Conservation (phyloP, 768 basidiomycete species). For the Lyophyllum atratum region DNA sequence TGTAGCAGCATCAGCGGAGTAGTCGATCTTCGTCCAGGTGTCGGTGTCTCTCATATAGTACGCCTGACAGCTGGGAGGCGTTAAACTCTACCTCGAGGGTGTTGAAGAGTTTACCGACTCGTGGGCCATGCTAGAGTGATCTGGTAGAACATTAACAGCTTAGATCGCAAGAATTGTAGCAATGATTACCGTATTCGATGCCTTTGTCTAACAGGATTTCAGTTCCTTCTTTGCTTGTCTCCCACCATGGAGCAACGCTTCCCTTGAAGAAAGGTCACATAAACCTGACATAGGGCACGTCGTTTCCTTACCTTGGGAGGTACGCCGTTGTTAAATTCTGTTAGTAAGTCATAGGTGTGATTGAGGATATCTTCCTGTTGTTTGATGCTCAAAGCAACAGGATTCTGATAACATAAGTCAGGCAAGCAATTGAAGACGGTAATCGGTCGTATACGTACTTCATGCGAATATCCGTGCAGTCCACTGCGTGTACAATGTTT, state of each 20-base stretch:
- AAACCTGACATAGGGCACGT: neutral
- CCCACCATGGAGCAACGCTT: conserved; percentile 82
- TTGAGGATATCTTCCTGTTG: conserved; percentile 76
- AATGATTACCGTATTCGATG: conserved; percentile 63
- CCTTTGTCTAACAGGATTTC: conserved; percentile 68
- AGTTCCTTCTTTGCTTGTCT: conserved; percentile 67
- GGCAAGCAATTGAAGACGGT: neutral
- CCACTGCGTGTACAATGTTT: conserved; percentile 38
- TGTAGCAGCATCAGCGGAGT: conserved; percentile 50
- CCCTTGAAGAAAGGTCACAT: conserved; percentile 29
- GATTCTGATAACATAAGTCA: conserved; percentile 44
- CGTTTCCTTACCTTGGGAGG: conserved; percentile 43
- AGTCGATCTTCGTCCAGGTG: conserved; percentile 74
- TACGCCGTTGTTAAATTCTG: conserved; percentile 61
- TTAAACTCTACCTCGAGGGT: conserved; percentile 1
- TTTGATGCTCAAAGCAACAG: conserved; percentile 54
- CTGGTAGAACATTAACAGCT: neutral
- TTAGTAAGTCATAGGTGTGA: conserved; percentile 63
- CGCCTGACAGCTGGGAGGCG: conserved; percentile 48
- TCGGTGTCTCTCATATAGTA: conserved; percentile 72
- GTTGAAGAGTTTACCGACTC: conserved; percentile 20
- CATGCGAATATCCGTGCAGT: conserved; percentile 73
- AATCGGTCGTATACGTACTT: conserved; percentile 35
- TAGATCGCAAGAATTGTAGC: neutral
- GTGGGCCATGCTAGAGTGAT: conserved; percentile 15